phyloP scores from a whole-genome alignment of 1,284 basidiomycete species.

The Pseudozyma hubeiensis region DNA sequence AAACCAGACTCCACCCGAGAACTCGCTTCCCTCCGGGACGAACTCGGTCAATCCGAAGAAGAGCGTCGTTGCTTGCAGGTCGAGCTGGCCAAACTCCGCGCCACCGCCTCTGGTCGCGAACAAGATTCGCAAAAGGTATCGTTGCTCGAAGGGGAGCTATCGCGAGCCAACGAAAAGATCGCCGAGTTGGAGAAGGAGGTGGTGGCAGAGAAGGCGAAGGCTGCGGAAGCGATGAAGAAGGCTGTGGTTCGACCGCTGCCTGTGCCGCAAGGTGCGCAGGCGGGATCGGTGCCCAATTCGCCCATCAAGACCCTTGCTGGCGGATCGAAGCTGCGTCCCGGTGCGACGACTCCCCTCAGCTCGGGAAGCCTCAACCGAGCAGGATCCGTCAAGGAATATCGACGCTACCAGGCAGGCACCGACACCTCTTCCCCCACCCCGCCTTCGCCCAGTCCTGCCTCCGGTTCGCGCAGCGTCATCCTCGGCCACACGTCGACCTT shows the following conservation, averaged over 20 bases:
- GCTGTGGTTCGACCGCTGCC: slow-evolving; percentile 26
- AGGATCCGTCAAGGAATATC: slow-evolving; percentile 59
- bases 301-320: slow-evolving; percentile 24
- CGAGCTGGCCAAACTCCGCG: slow-evolving; percentile 28
- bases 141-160: slow-evolving; percentile 19
- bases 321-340: slow-evolving; percentile 22
- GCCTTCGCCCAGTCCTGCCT: slow-evolving; percentile 15
- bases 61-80: slow-evolving; percentile 25
- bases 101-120: slow-evolving; percentile 18
- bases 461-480: slow-evolving; percentile 23
- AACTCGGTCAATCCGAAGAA: slow-evolving; percentile 28
- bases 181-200: slow-evolving; percentile 38
- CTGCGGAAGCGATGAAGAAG: slow-evolving; percentile 14
- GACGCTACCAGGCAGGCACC: slow-evolving; percentile 23
- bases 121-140: slow-evolving; percentile 7
- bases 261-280: slow-evolving; percentile 5
- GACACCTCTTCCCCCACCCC: neutral
- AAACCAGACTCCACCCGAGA: slow-evolving; percentile 7
- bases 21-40: slow-evolving; percentile 27
- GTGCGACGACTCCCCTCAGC: neutral
- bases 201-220: slow-evolving; percentile 13
- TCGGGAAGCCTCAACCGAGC: slow-evolving; percentile 29
- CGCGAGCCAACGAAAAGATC: slow-evolving; percentile 15
- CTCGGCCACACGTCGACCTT: slow-evolving; percentile 16
- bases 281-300: slow-evolving; percentile 29